Evolutionary conservation across 768 basidiomycete genomes (phyloP).

Genomic region (Zangia roseola): DNA sequence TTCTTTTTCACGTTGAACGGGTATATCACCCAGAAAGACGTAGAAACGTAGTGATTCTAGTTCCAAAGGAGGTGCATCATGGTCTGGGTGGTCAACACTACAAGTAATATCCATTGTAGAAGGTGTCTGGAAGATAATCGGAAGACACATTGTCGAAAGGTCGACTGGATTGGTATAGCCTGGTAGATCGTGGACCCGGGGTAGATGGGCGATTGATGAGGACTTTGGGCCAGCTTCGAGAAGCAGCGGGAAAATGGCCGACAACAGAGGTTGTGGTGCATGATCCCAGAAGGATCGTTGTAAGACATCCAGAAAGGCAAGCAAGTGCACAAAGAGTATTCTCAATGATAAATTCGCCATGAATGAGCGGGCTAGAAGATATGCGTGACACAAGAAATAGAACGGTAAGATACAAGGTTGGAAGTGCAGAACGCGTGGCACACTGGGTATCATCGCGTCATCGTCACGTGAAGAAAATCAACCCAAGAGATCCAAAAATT

Average conservation of each 20-base stretch:
- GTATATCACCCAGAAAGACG: background rate
- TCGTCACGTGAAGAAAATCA: conserved; percentile 22
- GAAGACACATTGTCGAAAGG: conserved; percentile 7
- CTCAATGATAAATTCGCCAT: conserved; percentile 5
- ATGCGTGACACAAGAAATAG: background rate
- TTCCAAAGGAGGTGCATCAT: background rate
- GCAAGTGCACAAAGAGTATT: conserved; percentile 13
- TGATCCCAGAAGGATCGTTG: conserved; percentile 9
- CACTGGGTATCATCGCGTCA: conserved; percentile 6
- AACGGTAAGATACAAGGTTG: background rate
- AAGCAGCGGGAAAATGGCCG: conserved; percentile 3
- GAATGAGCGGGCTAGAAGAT: too few relatives aligned
- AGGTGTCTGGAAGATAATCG: conserved; percentile 1
- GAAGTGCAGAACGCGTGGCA: background rate
- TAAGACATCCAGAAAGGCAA: conserved; percentile 12
- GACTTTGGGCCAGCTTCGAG: conserved; percentile 1
- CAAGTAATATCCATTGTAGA: conserved; percentile 2
- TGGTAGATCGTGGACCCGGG: background rate
- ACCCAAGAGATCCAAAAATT: too few relatives aligned
- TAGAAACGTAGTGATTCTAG: background rate
- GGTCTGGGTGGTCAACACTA: background rate
- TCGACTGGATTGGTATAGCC: background rate
- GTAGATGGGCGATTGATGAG: background rate
- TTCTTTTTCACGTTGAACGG: background rate
- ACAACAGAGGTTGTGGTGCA: conserved; percentile 10